These are phyloP conservation scores for Athelia sp. DNA, from an alignment of 1,284 basidiomycete species.

Conservation along the genomic window DNA sequence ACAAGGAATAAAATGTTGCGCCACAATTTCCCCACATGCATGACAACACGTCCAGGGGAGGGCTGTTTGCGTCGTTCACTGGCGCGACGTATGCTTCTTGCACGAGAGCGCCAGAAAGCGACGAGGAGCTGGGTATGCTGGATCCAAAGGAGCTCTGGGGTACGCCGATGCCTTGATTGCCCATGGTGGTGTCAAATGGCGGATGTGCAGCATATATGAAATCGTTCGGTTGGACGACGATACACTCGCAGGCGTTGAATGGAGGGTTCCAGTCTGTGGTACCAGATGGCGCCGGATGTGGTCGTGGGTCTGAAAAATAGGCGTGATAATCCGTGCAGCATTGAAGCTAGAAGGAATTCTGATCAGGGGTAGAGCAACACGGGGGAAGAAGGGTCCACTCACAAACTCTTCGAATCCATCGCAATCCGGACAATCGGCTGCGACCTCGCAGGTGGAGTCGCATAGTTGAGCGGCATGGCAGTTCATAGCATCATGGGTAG, in stretches of 20 bases:
- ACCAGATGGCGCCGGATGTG: constrained; percentile 2
- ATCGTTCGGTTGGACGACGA: constrained; percentile 2
- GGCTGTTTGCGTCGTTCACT: constrained; percentile 16
- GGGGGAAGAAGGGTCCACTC: constrained; percentile 18
- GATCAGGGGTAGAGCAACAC: constrained; percentile 4
- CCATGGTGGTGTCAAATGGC: not conserved
- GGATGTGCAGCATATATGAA: not conserved
- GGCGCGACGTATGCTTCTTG: constrained; percentile 18
- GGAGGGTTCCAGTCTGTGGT: constrained; percentile 16
- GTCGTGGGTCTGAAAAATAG: constrained; percentile 29
- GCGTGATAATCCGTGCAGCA: constrained; percentile 51
- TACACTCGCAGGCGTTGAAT: constrained; percentile 22
- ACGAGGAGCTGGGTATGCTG: not conserved
- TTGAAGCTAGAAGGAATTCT: constrained; percentile 32
- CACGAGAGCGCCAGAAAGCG: not conserved
- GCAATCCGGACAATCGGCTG: constrained; percentile 39
- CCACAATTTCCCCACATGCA: constrained; percentile 76
- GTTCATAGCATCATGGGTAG: constrained; percentile 35
- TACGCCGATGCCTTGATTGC: not conserved
- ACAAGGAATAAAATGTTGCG: constrained; percentile 51
- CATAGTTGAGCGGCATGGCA: constrained; percentile 31
- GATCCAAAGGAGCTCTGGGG: not conserved
- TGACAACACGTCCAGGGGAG: constrained; percentile 12
- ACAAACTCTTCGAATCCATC: constrained; percentile 45
- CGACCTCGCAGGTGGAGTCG: constrained; percentile 38